These are phyloP conservation scores for Pseudohalonectria lignicola DNA, from an alignment of 2,329 filamentous ascomycete genomes.

Conservation along the genomic window DNA sequence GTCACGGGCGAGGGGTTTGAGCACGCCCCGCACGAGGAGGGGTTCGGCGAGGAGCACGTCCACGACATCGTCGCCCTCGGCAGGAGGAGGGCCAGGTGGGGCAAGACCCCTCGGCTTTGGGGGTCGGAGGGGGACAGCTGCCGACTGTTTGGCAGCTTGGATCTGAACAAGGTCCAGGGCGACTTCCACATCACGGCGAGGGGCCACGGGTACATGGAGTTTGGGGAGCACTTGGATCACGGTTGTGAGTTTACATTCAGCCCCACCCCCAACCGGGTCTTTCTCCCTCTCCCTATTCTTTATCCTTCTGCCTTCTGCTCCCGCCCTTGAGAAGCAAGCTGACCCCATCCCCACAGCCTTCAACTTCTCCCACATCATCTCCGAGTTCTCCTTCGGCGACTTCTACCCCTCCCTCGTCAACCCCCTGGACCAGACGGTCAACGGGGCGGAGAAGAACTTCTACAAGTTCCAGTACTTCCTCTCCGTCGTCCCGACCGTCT, in stretches of 20 bases:
- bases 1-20: slow-evolving; percentile 49
- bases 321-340: too few species aligned
- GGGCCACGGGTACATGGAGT: slow-evolving; percentile 87
- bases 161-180: slow-evolving; percentile 93
- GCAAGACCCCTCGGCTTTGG: slow-evolving; percentile 63
- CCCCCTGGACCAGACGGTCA: slow-evolving; percentile 85
- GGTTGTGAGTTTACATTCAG: slow-evolving; percentile 58
- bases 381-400: slow-evolving; percentile 92
- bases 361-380: slow-evolving; percentile 97
- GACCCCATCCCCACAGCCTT: slow-evolving; percentile 50
- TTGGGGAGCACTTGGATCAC: slow-evolving; percentile 73
- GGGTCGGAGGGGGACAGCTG: slow-evolving; percentile 53
- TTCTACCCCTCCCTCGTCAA: slow-evolving; percentile 92
- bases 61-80: slow-evolving; percentile 77
- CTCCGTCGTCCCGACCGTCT: slow-evolving; percentile 87
- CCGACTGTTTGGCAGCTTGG: slow-evolving; percentile 78
- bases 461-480: slow-evolving; percentile 98
- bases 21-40: slow-evolving; percentile 44
- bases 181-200: slow-evolving; percentile 96
- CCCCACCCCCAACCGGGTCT: not conserved
- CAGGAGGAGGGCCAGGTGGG: slow-evolving; percentile 52
- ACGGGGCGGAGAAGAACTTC: slow-evolving; percentile 65
- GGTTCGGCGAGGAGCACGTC: slow-evolving; percentile 71
- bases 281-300: not conserved
- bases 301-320: not conserved